phyloP scores from a whole-genome alignment of 176 grass and related monocot genomes.

The Aegilops tauschii region DNA sequence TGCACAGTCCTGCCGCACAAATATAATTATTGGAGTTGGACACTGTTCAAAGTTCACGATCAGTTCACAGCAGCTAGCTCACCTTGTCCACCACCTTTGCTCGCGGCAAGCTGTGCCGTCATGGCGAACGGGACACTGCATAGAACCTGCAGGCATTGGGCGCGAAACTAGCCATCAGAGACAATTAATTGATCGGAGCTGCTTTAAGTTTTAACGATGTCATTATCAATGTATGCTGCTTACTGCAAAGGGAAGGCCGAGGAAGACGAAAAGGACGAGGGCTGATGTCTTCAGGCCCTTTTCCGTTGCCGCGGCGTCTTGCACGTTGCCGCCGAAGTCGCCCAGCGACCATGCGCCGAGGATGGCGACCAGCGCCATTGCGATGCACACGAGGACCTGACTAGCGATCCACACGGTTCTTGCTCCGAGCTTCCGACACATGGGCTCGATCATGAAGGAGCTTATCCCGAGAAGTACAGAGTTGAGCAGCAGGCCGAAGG shows the following conservation, averaged over 20 bases:
- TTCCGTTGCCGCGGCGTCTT: conserved; percentile 38
- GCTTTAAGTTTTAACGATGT: neutral
- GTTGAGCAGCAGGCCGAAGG: conserved; percentile 78
- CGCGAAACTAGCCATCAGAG: neutral
- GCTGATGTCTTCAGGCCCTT: conserved; percentile 42
- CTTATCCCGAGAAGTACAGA: conserved; percentile 61
- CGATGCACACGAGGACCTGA: conserved; percentile 44
- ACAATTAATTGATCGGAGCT: neutral
- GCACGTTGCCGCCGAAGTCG: conserved; percentile 42
- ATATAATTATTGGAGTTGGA: neutral
- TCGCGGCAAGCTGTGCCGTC: conserved; percentile 53
- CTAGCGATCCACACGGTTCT: conserved; percentile 64
- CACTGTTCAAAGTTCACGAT: neutral
- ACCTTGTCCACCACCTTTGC: conserved; percentile 69
- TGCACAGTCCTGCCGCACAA: conserved; percentile 52
- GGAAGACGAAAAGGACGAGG: conserved; percentile 57
- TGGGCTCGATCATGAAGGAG: conserved; percentile 72
- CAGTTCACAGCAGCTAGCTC: neutral
- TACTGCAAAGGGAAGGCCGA: conserved; percentile 81
- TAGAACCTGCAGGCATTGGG: conserved; percentile 38
- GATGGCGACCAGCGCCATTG: conserved; percentile 53
- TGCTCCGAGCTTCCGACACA: conserved; percentile 58
- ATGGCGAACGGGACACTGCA: conserved; percentile 89
- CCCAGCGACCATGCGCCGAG: conserved; percentile 67
- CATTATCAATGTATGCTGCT: neutral